phyloP scores from a whole-genome alignment of 148 eudicot genomes.

The Silene latifolia region DNA sequence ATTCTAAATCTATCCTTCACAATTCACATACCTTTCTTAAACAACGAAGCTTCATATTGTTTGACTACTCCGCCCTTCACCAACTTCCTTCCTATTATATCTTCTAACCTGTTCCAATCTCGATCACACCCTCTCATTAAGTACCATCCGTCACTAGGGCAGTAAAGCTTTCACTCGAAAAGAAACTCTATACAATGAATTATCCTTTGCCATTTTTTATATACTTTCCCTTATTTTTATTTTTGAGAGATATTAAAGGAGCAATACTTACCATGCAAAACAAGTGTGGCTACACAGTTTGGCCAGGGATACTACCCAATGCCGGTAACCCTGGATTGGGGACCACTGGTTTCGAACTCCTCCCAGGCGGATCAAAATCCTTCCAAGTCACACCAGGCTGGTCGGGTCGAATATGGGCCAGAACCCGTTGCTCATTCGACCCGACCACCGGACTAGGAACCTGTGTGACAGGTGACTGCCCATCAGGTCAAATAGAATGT shows the following conservation, averaged over 20 bases:
- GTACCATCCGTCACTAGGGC: too few species aligned
- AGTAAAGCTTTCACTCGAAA: too few species aligned
- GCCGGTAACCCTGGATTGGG: constrained; percentile 41
- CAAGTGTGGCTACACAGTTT: constrained; percentile 44
- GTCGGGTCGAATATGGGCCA: constrained; percentile 77
- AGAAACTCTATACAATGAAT: neutral
- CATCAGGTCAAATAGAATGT: constrained; percentile 56
- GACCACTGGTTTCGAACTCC: constrained; percentile 55
- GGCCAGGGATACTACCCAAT: constrained; percentile 60
- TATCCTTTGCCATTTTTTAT: neutral
- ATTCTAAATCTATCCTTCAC: neutral
- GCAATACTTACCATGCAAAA: constrained; percentile 51
- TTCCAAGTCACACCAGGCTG: constrained; percentile 42
- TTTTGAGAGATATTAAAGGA: constrained; percentile 29
- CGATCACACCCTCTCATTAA: too few species aligned
- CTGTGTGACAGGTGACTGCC: constrained; percentile 60
- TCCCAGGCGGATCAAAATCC: constrained; percentile 30
- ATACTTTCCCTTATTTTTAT: constrained; percentile 15
- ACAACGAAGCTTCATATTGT: neutral
- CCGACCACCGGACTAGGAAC: constrained; percentile 34
- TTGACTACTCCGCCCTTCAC: neutral
- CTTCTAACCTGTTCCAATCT: too few species aligned
- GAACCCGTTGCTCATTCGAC: constrained; percentile 52
- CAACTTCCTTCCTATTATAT: neutral
- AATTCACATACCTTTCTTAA: neutral